A percentile compares a stretch with the other conserved stretches of the same genome.
Evolutionary conservation across 495 filamentous ascomycete genomes (phyloP).

Genomic region (Aspergillus ellipticus): DNA sequence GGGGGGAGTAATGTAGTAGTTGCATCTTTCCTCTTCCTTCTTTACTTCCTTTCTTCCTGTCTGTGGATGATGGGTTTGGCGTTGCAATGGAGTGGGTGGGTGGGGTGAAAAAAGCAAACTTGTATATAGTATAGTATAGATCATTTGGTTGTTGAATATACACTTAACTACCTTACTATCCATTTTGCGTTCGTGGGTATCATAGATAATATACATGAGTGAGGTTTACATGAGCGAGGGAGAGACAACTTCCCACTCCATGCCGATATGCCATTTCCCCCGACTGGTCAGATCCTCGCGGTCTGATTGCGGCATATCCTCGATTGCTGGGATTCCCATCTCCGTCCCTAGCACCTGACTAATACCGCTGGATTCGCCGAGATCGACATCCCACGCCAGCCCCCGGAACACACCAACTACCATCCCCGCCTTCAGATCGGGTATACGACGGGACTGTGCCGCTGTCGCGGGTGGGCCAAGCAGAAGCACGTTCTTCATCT

Average conservation of each 20-base stretch:
- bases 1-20: no score
- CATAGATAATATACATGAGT: background rate
- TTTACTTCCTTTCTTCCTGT: background rate
- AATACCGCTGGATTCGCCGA: constrained; percentile 9
- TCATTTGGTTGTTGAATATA: no score
- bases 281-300: background rate
- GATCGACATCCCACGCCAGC: constrained; percentile 34
- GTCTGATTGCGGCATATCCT: background rate
- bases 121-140: no score
- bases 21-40: no score
- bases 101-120: no score
- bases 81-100: no score
- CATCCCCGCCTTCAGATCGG: constrained; percentile 20
- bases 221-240: background rate
- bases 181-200: background rate
- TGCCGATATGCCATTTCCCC: constrained; percentile 34
- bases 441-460: background rate
- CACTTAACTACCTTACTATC: background rate
- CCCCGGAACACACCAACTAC: constrained; percentile 31
- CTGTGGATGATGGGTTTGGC: background rate
- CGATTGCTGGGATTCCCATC: background rate
- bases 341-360: background rate
- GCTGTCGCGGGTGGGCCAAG: constrained; percentile 28
- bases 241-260: constrained; percentile 39
- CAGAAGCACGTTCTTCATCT: constrained; percentile 24